These are phyloP conservation scores for Epichloe sylvatica DNA, from an alignment of 2,329 filamentous ascomycete species.

Conservation along the genomic window DNA sequence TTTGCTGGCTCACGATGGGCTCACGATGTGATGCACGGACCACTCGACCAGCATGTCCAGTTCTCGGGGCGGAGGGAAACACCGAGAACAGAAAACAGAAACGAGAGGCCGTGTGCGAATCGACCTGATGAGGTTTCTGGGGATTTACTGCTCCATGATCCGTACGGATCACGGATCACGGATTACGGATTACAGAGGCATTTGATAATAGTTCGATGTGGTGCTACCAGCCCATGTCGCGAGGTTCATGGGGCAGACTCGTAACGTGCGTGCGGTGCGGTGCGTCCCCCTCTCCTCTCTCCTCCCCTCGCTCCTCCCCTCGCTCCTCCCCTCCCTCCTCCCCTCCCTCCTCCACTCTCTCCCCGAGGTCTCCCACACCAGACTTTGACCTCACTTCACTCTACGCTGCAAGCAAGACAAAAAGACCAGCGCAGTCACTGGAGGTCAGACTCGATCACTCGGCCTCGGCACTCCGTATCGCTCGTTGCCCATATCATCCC, in stretches of 20 bases:
- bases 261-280: too few relatives aligned
- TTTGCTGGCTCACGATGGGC: slow-evolving; percentile 12
- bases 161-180: too few relatives aligned
- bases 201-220: slow-evolving; percentile 1
- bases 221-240: background rate
- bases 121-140: background rate
- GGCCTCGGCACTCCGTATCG: too few relatives aligned
- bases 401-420: too few relatives aligned
- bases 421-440: too few relatives aligned
- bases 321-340: too few relatives aligned
- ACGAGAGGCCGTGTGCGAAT: background rate
- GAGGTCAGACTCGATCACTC: background rate
- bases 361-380: too few relatives aligned
- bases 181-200: background rate
- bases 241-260: background rate
- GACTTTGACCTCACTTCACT: too few relatives aligned
- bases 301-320: too few relatives aligned
- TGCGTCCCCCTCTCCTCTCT: too few relatives aligned
- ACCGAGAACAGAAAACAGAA: background rate
- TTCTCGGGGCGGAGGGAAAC: background rate
- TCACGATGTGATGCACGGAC: slow-evolving; percentile 16
- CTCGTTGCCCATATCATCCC: too few relatives aligned
- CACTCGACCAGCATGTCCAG: slow-evolving; percentile 1
- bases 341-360: too few relatives aligned
- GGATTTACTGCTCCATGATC: background rate